These are phyloP conservation scores for Pascua guehoae DNA, from an alignment of 1,284 basidiomycete species.

Conservation along the genomic window DNA sequence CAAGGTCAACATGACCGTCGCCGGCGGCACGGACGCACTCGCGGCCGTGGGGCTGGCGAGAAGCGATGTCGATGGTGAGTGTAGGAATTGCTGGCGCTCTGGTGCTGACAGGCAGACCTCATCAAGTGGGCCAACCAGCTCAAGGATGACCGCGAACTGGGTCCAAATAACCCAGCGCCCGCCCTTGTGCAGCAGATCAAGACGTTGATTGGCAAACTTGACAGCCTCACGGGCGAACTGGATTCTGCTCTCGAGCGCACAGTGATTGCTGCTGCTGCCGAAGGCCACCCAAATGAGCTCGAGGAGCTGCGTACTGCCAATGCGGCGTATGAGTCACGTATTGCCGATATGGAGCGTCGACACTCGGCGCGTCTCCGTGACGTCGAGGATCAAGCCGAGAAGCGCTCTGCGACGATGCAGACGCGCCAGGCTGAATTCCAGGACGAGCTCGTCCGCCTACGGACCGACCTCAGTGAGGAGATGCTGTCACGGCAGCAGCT, in stretches of 20 bases:
- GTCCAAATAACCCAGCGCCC: slow-evolving; percentile 54
- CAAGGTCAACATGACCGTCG: slow-evolving; percentile 68
- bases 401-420: slow-evolving; percentile 62
- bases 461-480: slow-evolving; percentile 41
- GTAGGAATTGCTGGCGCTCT: neutral
- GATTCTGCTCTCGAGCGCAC: slow-evolving; percentile 75
- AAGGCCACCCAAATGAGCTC: neutral
- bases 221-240: slow-evolving; percentile 67
- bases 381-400: slow-evolving; percentile 60
- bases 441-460: slow-evolving; percentile 39
- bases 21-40: slow-evolving; percentile 48
- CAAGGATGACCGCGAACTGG: slow-evolving; percentile 33
- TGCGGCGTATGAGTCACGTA: slow-evolving; percentile 23
- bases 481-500: slow-evolving; percentile 37
- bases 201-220: slow-evolving; percentile 68
- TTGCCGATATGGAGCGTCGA: slow-evolving; percentile 22
- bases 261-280: slow-evolving; percentile 3
- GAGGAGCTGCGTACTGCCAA: slow-evolving; percentile 14
- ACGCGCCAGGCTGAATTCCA: slow-evolving; percentile 63
- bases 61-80: slow-evolving; percentile 66
- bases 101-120: slow-evolving; percentile 46
- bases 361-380: slow-evolving; percentile 60
- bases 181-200: slow-evolving; percentile 62
- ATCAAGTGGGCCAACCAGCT: slow-evolving; percentile 63
- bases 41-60: slow-evolving; percentile 56